Base-by-base conservation (phyloP, 176 grass and related monocot genomes). In the Triticum urartu region DNA sequence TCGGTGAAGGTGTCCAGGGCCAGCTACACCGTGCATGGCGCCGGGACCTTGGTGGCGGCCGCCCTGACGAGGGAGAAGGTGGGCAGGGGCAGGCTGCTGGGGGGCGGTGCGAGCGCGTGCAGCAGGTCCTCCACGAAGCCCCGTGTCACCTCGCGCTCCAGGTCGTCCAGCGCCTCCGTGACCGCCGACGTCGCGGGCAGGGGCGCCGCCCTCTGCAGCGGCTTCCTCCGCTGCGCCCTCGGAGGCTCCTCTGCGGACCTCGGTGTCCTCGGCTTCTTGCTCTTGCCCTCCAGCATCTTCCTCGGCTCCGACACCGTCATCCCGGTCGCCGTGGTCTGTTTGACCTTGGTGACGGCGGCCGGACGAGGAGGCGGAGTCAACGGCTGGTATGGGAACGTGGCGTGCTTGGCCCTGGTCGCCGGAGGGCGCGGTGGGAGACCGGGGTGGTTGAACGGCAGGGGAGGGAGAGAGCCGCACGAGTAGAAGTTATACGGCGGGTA, bases 61-160 rank as follows among this genome's bases (percentile, higher is more conserved):
- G 87, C 76, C 20, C 54, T 34, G 62, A 84, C 30, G 20, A 92
- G 80, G 4, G 91, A 79, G 62, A 89, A 92, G 48, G 79, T 89
- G 6, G 91, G 91, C 68, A 87, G 87, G 0, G 91, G 91, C 22
- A 92, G 84, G 91, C 91, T 89, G 72, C 87, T 92, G 6, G 91
- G 91, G 50, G 91, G 84, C 33, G 91, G 91, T 22, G 91, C 84
- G 39, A 92, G 84, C 59, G 77, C 80, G 61, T 81, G 85, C 68
- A 88, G 9, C 68, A 87, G 80, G 76, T 91, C 89, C 76, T 87
- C 67, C 21, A 84, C 74, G 85, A 84, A 84, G 15, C 84, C 84
- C 54, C 30, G 45, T n/a, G 84, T 68, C 15, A 86, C 64, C 79
- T 90, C 79, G 8, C 22, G 50, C 84, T 90, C 88, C 38, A 90